These are phyloP conservation scores for Quercus parvula DNA, from an alignment of 306 rosid genomes.

Conservation along the genomic window DNA sequence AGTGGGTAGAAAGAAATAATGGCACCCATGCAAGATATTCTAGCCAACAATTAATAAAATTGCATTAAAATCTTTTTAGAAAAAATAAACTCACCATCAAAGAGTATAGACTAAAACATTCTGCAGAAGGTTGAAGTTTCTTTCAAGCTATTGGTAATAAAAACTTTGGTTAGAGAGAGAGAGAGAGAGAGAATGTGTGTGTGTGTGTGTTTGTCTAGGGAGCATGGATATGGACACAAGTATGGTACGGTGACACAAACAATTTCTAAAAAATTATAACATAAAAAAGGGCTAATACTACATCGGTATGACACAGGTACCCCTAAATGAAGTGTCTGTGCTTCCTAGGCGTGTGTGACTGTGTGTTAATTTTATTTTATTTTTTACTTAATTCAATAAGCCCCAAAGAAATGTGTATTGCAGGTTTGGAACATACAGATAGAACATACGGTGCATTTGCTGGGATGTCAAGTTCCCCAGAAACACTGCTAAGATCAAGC, in stretches of 20 bases:
- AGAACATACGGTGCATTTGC: conserved; percentile 73
- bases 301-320: too few species aligned
- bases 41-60: neutral
- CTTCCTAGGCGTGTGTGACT: too few species aligned
- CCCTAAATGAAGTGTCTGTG: too few species aligned
- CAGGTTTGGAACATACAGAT: conserved; percentile 37
- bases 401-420: neutral
- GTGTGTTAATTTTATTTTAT: neutral
- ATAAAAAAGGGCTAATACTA: fast-evolving
- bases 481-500: conserved; percentile 60
- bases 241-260: too few species aligned
- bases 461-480: conserved; percentile 47
- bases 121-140: neutral
- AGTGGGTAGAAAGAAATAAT: too few species aligned
- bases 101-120: neutral
- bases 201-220: too few species aligned
- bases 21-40: too few species aligned
- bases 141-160: neutral
- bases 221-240: too few species aligned
- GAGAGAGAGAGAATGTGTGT: too few species aligned
- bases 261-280: too few species aligned
- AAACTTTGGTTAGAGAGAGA: neutral
- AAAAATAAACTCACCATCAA: neutral
- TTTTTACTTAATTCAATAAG: neutral
- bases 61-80: neutral